Evolutionary conservation across 176 grass and related monocot species (phyloP).

Genomic region (Neostapfia colusana): DNA sequence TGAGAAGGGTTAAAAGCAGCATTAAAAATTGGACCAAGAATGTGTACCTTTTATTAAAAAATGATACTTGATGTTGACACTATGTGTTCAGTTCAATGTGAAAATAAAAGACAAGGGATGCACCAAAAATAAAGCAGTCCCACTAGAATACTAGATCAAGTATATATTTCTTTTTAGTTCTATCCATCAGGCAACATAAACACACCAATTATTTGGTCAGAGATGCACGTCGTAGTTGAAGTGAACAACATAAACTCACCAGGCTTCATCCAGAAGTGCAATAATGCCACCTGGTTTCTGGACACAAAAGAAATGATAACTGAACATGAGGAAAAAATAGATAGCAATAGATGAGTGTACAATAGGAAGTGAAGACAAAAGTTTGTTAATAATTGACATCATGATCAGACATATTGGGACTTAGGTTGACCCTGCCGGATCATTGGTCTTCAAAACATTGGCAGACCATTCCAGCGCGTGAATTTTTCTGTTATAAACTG

Average conservation of each 20-base stretch:
- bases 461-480: neutral
- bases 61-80: conserved; percentile 18
- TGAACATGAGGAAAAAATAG: conserved; percentile 26
- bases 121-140: conserved; percentile 16
- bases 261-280: conserved; percentile 95
- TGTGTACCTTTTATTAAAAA: conserved; percentile 1
- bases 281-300: conserved; percentile 98
- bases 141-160: conserved; percentile 18
- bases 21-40: conserved; percentile 30
- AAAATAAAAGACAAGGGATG: neutral
- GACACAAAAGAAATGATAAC: conserved; percentile 45
- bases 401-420: neutral
- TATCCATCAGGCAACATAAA: conserved; percentile 31
- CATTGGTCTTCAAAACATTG: neutral
- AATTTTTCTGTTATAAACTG: neutral
- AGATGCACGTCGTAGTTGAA: conserved; percentile 6
- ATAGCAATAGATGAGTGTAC: conserved; percentile 16
- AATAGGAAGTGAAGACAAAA: conserved; percentile 7
- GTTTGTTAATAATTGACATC: conserved; percentile 22
- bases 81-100: conserved; percentile 13
- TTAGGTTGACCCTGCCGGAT: neutral
- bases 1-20: conserved; percentile 35
- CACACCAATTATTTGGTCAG: neutral
- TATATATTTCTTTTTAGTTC: conserved; percentile 27
- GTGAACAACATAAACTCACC: conserved; percentile 52